A percentile compares a stretch with the other conserved stretches of the same genome.
These are phyloP conservation scores for Trichoderma sp. DNA, from an alignment of 2,329 filamentous ascomycete genomes.

Conservation along the genomic window DNA sequence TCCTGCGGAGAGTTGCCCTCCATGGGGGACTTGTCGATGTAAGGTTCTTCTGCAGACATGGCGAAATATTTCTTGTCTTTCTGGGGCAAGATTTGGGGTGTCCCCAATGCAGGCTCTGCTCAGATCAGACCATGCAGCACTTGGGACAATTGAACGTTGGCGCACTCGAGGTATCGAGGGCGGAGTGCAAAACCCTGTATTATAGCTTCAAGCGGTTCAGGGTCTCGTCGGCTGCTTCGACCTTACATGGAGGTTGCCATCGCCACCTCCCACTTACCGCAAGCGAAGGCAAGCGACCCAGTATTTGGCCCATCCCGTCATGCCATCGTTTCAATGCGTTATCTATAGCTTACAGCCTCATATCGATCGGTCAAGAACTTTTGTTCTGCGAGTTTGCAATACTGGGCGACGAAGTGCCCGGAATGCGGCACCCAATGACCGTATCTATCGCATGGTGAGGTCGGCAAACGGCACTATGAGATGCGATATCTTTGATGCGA, in stretches of 20 bases:
- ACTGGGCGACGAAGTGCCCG: not conserved
- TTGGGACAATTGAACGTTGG: not conserved
- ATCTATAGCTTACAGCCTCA: not conserved
- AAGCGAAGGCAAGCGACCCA: too few species aligned
- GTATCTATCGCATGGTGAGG: not conserved
- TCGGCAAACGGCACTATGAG: not conserved
- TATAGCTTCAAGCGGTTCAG: not conserved
- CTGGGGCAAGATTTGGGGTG: not conserved
- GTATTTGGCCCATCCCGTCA: too few species aligned
- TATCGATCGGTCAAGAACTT: not conserved
- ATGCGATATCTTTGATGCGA: not conserved
- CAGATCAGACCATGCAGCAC: too few species aligned
- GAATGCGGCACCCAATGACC: not conserved
- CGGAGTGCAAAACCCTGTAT: not conserved
- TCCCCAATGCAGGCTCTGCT: not conserved
- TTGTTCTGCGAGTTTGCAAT: not conserved
- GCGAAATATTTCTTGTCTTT: not conserved
- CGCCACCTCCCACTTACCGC: not conserved
- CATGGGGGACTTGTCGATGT: slow-evolving; percentile 10
- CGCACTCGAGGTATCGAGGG: too few species aligned
- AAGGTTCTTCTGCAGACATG: slow-evolving; percentile 7
- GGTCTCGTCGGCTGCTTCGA: not conserved
- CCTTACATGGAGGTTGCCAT: not conserved
- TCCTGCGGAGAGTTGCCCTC: not conserved
- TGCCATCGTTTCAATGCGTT: not conserved